Evolutionary conservation across 805 yeast species (phyloP), one percentile per base, ranked within the genome.

Genomic region (Spathaspora hagerdaliae): DNA sequence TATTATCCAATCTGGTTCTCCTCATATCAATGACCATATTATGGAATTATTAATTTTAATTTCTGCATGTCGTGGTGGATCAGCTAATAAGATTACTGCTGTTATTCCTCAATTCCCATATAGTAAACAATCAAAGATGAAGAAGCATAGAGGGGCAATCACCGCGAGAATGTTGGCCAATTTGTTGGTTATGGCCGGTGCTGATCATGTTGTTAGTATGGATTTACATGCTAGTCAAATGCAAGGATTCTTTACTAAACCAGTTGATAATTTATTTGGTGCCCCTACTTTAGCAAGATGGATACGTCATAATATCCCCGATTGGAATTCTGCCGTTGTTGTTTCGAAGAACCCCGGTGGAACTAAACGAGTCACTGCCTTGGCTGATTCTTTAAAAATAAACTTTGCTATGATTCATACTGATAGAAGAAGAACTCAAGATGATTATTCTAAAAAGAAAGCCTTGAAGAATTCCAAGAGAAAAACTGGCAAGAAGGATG

Each of bases 271-370:
- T 65, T 72, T 94, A 49, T 90, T 89, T 59, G 97, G 97, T 27
- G 97, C 96, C 2, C 99, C 99, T 41, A 87, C 96, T 36, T 77
- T 94, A 55, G 97, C 97, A 27, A 80, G 87, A 56, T 94, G 99
- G 99, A 92, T 94, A 57, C 82, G 86, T 56, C 94, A 86, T 64
- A 86, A 94, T 58, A 85, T 94, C 41, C 82, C 83, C 33, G 89
- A 92, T 60, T 89, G 87, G 74, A 75, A 81, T 56, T 83, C 84
- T 49, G 92, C 96, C 1, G 99, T 95, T 26, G 96, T 94, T 44
- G 99, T 94, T 10, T 90, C 97, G n/a, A 94, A 94, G 64, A 94
- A 94, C 68, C 98, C 99, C 15, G 99, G 99, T 51, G 99, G 99
- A 46, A 91, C 99, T 15, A 94, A 94, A 65, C 80, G 99, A 54